Evolutionary conservation across 805 yeast species (phyloP).

Genomic region (Kurtzmaniella fragi): DNA sequence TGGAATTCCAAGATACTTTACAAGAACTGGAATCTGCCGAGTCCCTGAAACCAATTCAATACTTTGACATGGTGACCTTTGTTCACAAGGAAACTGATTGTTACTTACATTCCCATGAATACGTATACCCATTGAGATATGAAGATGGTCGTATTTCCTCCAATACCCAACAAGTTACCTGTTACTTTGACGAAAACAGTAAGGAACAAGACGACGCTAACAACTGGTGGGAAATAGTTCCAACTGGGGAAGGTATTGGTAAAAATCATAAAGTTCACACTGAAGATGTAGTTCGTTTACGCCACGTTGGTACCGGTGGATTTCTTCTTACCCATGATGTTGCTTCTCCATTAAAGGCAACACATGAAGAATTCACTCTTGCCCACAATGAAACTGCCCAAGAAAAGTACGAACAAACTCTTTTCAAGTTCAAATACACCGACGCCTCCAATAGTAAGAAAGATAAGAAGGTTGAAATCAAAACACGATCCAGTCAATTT

Average conservation of each 20-base stretch:
- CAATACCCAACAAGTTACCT: constrained; percentile 91
- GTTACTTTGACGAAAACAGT: constrained; percentile 40
- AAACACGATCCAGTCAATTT: constrained; percentile 66
- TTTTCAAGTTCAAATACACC: constrained; percentile 67
- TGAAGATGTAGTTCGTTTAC: constrained; percentile 72
- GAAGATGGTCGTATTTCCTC: constrained; percentile 96
- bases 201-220: constrained; percentile 43
- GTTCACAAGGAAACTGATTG: constrained; percentile 78
- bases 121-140: constrained; percentile 80
- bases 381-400: constrained; percentile 56
- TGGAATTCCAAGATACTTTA: constrained; percentile 89
- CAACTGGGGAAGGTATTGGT: constrained; percentile 32
- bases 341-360: constrained; percentile 86
- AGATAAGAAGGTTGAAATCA: constrained; percentile 47
- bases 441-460: constrained; percentile 27
- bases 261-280: constrained; percentile 52
- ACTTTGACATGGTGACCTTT: constrained; percentile 69
- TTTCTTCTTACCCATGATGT: constrained; percentile 88
- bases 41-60: constrained; percentile 68
- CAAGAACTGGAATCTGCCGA: constrained; percentile 75
- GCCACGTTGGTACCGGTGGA: constrained; percentile 77
- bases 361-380: constrained; percentile 92
- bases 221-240: constrained; percentile 84
- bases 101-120: constrained; percentile 76
- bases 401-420: constrained; percentile 61